Evolutionary conservation across 1,284 basidiomycete genomes (phyloP).

Genomic region (Porogramme epimiltina): DNA sequence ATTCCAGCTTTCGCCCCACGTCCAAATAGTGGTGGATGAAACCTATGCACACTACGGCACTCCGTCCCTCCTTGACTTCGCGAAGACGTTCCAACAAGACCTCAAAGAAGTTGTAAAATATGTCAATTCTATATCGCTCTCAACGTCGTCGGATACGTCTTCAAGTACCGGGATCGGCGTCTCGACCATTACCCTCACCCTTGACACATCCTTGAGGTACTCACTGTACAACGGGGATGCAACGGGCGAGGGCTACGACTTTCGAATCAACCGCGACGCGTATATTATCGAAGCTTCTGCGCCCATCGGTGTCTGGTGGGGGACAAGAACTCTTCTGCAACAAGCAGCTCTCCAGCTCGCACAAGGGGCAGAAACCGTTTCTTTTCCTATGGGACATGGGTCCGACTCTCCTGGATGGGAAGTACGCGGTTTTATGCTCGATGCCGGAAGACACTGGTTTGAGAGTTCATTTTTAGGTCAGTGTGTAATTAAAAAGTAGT

Average conservation of each 20-base stretch:
- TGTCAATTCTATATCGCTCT: constrained; percentile 13
- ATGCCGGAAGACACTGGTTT: constrained; percentile 40
- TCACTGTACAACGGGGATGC: constrained; percentile 34
- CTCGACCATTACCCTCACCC: constrained; percentile 30
- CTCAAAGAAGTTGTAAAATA: constrained; percentile 26
- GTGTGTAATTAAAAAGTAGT: background rate
- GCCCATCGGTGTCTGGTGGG: constrained; percentile 40
- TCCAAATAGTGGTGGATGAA: constrained; percentile 27
- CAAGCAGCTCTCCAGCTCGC: constrained; percentile 24
- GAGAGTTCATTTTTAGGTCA: constrained; percentile 26
- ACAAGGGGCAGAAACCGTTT: constrained; percentile 24
- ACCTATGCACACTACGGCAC: constrained; percentile 20
- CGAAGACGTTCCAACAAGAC: constrained; percentile 34
- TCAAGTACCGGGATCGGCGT: background rate
- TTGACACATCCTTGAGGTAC: constrained; percentile 25
- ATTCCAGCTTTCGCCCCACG: constrained; percentile 21
- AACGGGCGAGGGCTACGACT: constrained; percentile 38
- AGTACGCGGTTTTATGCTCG: constrained; percentile 42
- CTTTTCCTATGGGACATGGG: constrained; percentile 32
- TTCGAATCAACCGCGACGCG: constrained; percentile 26
- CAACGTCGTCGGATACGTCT: constrained; percentile 5
- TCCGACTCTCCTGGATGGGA: constrained; percentile 39
- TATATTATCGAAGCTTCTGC: constrained; percentile 34
- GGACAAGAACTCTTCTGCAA: constrained; percentile 38
- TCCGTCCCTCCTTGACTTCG: constrained; percentile 33